Conservation (phyloP, 2,329 filamentous ascomycete species). For the Aspergillus chevalieri region DNA sequence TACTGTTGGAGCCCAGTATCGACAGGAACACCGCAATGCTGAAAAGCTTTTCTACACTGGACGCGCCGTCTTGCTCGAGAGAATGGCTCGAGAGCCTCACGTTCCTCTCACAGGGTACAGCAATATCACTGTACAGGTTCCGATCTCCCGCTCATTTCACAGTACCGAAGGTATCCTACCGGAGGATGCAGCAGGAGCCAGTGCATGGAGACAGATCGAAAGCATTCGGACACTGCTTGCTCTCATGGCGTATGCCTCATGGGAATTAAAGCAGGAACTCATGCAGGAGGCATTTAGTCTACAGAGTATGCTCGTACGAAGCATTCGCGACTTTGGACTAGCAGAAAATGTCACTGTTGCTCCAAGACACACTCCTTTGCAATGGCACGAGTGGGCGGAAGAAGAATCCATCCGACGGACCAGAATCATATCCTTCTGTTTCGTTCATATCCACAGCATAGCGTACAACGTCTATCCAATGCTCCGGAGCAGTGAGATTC, state of each 20-base stretch:
- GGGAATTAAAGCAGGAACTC: conserved; percentile 23
- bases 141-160: conserved; percentile 12
- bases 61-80: conserved; percentile 60
- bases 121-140: conserved; percentile 2
- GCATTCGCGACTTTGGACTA: conserved; percentile 24
- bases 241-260: conserved; percentile 29
- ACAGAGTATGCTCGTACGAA: conserved; percentile 24
- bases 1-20: conserved; percentile 50
- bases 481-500: conserved; percentile 32
- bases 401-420: conserved; percentile 31
- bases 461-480: conserved; percentile 35
- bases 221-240: conserved; percentile 25
- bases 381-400: conserved; percentile 33
- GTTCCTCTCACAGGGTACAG: conserved; percentile 7
- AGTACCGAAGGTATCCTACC: conserved; percentile 8
- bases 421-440: conserved; percentile 33
- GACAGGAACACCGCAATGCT: conserved; percentile 41
- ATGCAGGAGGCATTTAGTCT: conserved; percentile 29
- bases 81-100: conserved; percentile 35
- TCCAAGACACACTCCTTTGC: conserved; percentile 17
- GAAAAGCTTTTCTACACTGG: conserved; percentile 46
- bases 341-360: conserved; percentile 19
- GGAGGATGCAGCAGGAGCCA: conserved; percentile 9
- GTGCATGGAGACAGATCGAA: conserved; percentile 20
- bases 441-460: conserved; percentile 34